Evolutionary conservation across 441 rosid genomes (phyloP).

Genomic region (Euphorbia schlechtendalii): DNA sequence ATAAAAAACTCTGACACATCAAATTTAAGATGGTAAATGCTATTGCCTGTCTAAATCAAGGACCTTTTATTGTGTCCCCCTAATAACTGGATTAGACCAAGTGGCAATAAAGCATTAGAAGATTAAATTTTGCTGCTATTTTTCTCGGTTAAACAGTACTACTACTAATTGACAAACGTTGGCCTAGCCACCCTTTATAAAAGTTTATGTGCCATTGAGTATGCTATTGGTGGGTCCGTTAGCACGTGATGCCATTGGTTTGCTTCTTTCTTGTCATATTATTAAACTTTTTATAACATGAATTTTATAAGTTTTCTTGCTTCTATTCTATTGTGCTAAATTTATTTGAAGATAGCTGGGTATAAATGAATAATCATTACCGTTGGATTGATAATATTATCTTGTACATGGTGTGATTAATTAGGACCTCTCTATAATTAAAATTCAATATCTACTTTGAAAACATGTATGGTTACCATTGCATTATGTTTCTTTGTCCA

Average conservation of each 20-base stretch:
- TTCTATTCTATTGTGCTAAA: no score
- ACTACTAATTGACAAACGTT: background rate
- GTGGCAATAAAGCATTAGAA: background rate
- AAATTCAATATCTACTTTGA: no score
- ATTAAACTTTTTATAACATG: no score
- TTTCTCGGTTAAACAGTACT: no score
- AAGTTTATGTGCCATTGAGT: slow-evolving; percentile 9
- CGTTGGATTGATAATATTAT: no score
- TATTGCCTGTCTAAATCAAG: background rate
- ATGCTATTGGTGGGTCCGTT: slow-evolving; percentile 25
- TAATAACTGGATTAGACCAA: background rate
- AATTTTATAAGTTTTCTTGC: no score
- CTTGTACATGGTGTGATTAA: no score
- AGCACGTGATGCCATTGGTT: slow-evolving; percentile 24
- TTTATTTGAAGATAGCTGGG: background rate
- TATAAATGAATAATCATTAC: no score
- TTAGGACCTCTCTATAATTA: no score
- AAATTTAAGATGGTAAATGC: background rate
- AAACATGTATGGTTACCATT: no score
- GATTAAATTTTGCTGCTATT: background rate
- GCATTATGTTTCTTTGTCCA: no score
- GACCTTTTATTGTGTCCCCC: background rate
- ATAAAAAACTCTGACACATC: no score
- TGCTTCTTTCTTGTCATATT: background rate
- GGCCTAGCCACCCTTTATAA: background rate